phyloP scores from a whole-genome alignment of 768 basidiomycete genomes.

The Leccinum fibrillosum region DNA sequence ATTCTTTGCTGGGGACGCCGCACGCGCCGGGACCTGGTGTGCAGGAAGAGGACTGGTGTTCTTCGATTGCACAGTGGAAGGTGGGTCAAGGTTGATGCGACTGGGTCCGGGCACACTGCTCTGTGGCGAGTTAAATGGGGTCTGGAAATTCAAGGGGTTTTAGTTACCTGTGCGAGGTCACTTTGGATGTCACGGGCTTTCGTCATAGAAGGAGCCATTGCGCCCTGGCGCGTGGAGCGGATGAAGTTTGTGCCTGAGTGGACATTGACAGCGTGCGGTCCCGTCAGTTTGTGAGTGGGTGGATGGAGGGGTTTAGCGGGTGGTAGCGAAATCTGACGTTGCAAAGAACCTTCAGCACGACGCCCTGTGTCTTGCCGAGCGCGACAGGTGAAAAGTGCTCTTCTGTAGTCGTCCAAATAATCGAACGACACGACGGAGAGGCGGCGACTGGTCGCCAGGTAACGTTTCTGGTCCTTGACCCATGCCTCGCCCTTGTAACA shows the following conservation, averaged over 20 bases:
- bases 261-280: background rate
- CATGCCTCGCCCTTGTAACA: conserved; percentile 17
- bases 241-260: background rate
- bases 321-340: background rate
- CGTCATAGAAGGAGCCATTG: background rate
- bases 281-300: background rate
- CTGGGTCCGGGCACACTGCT: conserved; percentile 4
- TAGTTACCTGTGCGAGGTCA: conserved; percentile 9
- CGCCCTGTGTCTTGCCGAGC: background rate
- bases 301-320: conserved; percentile 1
- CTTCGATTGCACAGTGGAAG: background rate
- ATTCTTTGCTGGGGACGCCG: background rate
- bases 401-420: conserved; percentile 3
- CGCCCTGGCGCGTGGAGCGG: background rate
- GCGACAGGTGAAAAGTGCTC: conserved; percentile 11
- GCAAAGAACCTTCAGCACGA: conserved; percentile 5
- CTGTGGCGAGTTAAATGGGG: conserved; percentile 14
- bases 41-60: background rate
- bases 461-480: conserved; percentile 10
- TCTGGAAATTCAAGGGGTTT: background rate
- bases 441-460: conserved; percentile 4
- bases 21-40: background rate
- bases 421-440: conserved; percentile 10
- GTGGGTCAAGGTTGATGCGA: background rate
- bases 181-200: background rate